phyloP scores from a whole-genome alignment of 805 yeast species.

The Wickerhamiella domercqiae region DNA sequence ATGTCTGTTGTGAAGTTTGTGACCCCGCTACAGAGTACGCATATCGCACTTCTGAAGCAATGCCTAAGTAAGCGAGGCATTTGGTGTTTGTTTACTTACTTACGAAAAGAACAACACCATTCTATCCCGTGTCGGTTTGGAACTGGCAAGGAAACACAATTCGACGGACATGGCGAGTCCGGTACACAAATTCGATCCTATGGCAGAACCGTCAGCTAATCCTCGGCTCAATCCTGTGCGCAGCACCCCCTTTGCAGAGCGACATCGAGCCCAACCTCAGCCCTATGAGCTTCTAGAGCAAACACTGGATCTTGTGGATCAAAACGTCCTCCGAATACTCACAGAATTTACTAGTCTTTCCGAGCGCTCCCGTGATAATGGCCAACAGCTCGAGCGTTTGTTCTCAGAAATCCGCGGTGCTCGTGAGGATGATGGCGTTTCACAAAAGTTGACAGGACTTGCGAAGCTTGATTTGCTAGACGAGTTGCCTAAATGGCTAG shows the following conservation, averaged over 20 bases:
- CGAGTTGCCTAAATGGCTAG: slow-evolving; percentile 8
- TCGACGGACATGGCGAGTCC: background rate
- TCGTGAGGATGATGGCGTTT: slow-evolving; percentile 17
- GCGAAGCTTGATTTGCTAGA: slow-evolving; percentile 18
- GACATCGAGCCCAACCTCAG: slow-evolving; percentile 10
- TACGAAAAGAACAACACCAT: background rate
- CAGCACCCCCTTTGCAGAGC: slow-evolving; percentile 16
- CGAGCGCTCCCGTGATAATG: slow-evolving; percentile 25
- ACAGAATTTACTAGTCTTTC: slow-evolving; percentile 24
- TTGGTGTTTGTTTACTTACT: too few species aligned
- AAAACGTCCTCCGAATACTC: slow-evolving; percentile 21
- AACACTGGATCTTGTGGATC: slow-evolving; percentile 21
- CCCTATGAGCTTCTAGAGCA: slow-evolving; percentile 6
- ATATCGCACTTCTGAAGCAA: too few species aligned
- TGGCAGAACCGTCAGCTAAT: slow-evolving; percentile 26
- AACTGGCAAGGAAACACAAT: background rate
- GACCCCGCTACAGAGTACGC: too few species aligned
- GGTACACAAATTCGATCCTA: slow-evolving; percentile 5
- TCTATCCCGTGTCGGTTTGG: background rate
- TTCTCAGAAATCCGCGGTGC: slow-evolving; percentile 18
- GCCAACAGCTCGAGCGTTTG: slow-evolving; percentile 20
- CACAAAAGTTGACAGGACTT: slow-evolving; percentile 16
- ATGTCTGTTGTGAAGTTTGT: too few species aligned
- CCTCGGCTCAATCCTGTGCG: slow-evolving; percentile 18
- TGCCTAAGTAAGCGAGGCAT: too few species aligned